Evolutionary conservation across 306 rosid genomes (phyloP).

Genomic region (Ammopiptanthus mongolicus): DNA sequence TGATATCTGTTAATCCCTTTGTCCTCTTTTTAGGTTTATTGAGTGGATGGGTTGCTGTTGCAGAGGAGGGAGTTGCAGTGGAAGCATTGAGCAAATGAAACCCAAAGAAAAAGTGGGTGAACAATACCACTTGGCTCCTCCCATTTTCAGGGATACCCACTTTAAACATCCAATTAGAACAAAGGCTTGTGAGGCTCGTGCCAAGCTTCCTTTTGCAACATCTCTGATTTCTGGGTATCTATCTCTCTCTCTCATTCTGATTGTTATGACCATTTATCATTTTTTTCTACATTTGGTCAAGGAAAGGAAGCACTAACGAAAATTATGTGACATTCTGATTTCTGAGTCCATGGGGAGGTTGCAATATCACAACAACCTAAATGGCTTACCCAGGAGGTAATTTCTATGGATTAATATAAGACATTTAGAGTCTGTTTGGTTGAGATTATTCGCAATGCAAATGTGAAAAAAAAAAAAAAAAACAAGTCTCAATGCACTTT

Average conservation of each 20-base stretch:
- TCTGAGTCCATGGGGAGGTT: conserved; percentile 71
- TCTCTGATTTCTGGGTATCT: conserved; percentile 53
- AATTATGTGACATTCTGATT: neutral
- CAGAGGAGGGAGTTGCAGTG: conserved; percentile 46
- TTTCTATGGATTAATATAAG: neutral
- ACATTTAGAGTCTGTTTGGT: too few relatives aligned
- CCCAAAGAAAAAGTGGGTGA: conserved; percentile 35
- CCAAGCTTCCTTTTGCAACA: conserved; percentile 56
- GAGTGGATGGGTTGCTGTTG: conserved; percentile 85
- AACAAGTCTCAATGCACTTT: too few relatives aligned
- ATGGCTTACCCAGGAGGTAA: conserved; percentile 48
- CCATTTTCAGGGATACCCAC: conserved; percentile 48
- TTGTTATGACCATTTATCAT: neutral
- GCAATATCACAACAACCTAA: conserved; percentile 69
- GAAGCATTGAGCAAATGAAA: neutral
- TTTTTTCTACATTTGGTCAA: neutral
- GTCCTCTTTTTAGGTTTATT: conserved; percentile 39
- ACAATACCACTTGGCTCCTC: neutral
- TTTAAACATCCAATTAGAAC: conserved; percentile 53
- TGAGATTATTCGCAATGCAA: too few relatives aligned
- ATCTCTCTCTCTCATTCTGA: neutral
- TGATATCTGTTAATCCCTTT: neutral
- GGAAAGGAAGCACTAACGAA: neutral
- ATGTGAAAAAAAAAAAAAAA: too few relatives aligned
- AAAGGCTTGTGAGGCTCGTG: conserved; percentile 65